Base-by-base conservation (phyloP, 2,329 filamentous ascomycete genomes). In the Alternaria metachromatica region DNA sequence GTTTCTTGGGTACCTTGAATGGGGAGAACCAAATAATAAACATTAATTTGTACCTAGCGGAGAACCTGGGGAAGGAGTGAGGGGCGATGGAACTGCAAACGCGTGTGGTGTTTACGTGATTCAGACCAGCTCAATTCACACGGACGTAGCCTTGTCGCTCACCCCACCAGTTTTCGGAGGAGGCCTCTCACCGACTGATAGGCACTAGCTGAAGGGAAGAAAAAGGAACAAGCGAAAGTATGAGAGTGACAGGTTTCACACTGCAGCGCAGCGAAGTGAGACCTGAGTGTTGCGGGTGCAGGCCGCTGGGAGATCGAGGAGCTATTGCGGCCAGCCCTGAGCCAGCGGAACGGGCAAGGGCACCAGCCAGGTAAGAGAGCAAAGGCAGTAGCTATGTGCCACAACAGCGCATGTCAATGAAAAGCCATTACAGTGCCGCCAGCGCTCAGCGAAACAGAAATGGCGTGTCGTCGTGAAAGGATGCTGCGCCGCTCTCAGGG, bases 81-180 rank as follows among this genome's bases (percentile, higher is more conserved):
- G 55, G 60, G 33, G 48, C 58, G 51, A 66, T 55, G 62, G 54
- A 50, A 48, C 58, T 26, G 54, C 28, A 21, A 15, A 25, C 33
- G 55, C 46, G 37, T 26, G 57, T 60, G 49, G 45, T 26, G 57
- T 60, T 50, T 45, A 54, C 33, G 48, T 58, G 44, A 46, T 56
- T 28, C 20, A 37, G 44, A 25, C 37, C 55, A 62, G 60, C 59
- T 60, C 48, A 33, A 41, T 55, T 48, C 62, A 61, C 59, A 28
- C 43, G 55, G 18, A 50, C 37, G 56, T 60, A 66, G 69, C 68
- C 68, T 67, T 48, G 67, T 57, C 50, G 58, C 33, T 63, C 48
- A 55, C 53, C 57, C 48, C 48, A 50, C 58, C 60, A 54, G 21
- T 33, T 44, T 20, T 37, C 23, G 50, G 51, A 41, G 37, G 37